Conservation (phyloP, 208 protist species). For the Acanthamoeba royreba region DNA sequence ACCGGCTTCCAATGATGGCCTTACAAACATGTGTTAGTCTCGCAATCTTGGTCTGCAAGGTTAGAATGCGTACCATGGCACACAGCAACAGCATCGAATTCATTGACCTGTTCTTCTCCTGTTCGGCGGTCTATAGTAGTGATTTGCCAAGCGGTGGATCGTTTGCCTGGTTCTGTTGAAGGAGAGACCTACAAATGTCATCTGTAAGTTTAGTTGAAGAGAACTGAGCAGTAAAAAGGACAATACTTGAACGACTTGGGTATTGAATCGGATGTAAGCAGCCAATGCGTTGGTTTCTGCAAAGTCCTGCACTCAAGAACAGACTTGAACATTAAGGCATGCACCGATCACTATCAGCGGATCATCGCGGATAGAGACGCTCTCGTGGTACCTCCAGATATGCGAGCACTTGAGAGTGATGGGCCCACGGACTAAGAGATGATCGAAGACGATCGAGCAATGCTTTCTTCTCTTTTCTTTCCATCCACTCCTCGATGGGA, state of each 20-base stretch:
- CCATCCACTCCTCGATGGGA: not conserved
- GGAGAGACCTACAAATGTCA: too few relatives aligned
- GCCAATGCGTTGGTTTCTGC: not conserved
- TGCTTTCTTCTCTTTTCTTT: not conserved
- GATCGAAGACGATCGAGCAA: not conserved
- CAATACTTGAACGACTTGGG: not conserved
- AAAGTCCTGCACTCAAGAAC: not conserved
- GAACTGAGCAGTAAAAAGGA: too few relatives aligned
- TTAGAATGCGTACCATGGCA: not conserved
- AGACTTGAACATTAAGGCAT: too few relatives aligned
- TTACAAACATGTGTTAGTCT: too few relatives aligned
- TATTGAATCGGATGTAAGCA: not conserved
- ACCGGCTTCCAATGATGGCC: not conserved
- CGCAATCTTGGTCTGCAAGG: not conserved
- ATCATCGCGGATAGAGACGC: too few relatives aligned
- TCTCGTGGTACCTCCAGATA: not conserved
- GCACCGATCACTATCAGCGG: too few relatives aligned
- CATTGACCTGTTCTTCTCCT: not conserved
- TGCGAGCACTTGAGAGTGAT: not conserved
- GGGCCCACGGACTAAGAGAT: not conserved
- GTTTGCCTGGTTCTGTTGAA: not conserved
- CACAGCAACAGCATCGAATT: not conserved
- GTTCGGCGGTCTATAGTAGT: not conserved
- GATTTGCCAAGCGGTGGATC: not conserved
- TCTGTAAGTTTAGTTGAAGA: too few relatives aligned